These are phyloP conservation scores for Salisapilia sapeloensis DNA, from an alignment of 352 stramenopile genomes.

Conservation along the genomic window DNA sequence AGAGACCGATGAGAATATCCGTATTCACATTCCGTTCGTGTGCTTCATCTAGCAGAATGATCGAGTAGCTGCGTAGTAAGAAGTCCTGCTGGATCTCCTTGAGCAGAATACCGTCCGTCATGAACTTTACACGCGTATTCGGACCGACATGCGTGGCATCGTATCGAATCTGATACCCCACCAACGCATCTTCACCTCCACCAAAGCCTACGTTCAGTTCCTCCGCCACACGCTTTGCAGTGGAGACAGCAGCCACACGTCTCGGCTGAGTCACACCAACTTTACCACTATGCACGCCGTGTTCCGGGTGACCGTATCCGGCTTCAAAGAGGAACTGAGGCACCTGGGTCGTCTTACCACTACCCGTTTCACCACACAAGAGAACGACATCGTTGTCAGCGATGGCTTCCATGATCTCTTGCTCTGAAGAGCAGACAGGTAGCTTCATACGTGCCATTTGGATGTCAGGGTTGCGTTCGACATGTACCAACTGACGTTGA, in stretches of 20 bases:
- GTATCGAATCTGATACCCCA: constrained; percentile 98
- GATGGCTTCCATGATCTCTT: constrained; percentile 98
- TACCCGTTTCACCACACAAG: constrained; percentile 95
- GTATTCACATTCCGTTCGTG: constrained; percentile 96
- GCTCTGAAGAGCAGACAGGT: constrained; percentile 95
- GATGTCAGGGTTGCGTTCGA: constrained; percentile 74
- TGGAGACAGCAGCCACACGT: constrained; percentile 96
- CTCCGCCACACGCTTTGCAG: constrained; percentile 93
- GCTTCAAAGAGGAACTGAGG: constrained; percentile 98
- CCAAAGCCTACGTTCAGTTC: constrained; percentile 88
- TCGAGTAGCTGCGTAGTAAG: constrained; percentile 58
- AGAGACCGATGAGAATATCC: constrained; percentile 92
- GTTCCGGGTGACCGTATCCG: constrained; percentile 62
- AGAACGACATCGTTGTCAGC: constrained; percentile 93
- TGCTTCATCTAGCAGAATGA: constrained; percentile 87
- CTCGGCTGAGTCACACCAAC: constrained; percentile 97
- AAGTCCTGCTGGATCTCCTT: constrained; percentile 89
- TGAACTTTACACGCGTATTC: constrained; percentile 94
- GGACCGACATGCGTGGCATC: constrained; percentile 86
- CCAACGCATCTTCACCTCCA: constrained; percentile 23
- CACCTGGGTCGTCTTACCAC: constrained; percentile 96
- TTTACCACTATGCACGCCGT: constrained; percentile 23
- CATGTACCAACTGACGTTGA: constrained; percentile 54
- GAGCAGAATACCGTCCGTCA: constrained; percentile 99
- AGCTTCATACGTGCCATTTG: constrained; percentile 88